Evolutionary conservation across 2,329 filamentous ascomycete species (phyloP), one percentile per base, ranked within the genome.

Genomic region (Trichoderma breve): DNA sequence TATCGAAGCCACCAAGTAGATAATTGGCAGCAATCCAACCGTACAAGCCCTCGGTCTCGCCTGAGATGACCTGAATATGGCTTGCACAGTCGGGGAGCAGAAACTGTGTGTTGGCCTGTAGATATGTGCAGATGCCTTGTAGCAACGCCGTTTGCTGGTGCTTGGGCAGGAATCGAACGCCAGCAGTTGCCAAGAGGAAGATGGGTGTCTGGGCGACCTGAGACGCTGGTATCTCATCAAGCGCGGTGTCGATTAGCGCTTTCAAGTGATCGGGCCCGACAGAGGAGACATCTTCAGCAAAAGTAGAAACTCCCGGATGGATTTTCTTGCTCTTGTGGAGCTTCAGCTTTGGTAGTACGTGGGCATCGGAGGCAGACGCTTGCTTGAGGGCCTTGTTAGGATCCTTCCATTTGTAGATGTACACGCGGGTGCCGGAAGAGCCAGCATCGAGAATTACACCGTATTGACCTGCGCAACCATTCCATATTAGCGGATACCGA

Each of bases 1-100:
- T 85, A 80, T 98, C 93, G 77, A 99, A 98, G 4, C 94, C 94
- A 32, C 94, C 95, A 1, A 99, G 86, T 34, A 99, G 83, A 78
- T 99, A 99, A 79, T 99, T 99, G 68, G 95, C 93, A 8, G 97
- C 95, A 76, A 99, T 92, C 96, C 96, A 99, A 51, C 96, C 96
- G 77, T 98, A 99, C 34, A 99, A 82, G 3, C 95, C 96, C 81
- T 99, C 96, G 0, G 96, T 98, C 81, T 97, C 95, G 57, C 96
- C 96, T 0, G 94, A 90, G 74, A 99, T 99, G 36, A 98, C 94
- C 80, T 98, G 95, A 18, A 99, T 91, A 78, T 98, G 94, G 51
- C 93, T 82, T 73, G 88, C 88, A 84, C 96, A 99, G 80, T 98
- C 93, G n/a, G 95, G 94, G 1, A 99, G 86, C 67, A 91, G 88